Evolutionary conservation across 2,329 filamentous ascomycete genomes (phyloP), one percentile per base, ranked within the genome.

Genomic region (Cercospora zeina): DNA sequence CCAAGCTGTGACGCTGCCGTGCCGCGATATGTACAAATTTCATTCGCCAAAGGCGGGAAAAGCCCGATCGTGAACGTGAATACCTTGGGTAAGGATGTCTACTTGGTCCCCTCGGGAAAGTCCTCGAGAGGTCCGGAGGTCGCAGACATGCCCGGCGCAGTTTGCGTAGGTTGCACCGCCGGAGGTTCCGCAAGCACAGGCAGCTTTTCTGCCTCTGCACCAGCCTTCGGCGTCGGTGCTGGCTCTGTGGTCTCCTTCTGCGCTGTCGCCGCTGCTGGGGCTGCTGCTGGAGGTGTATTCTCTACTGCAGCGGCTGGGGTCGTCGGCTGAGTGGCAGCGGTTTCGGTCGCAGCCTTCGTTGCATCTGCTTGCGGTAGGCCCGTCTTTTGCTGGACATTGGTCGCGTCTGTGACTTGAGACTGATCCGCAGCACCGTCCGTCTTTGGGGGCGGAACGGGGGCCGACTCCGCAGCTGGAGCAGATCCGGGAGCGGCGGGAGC

Each of bases 111-210:
- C 50, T 60, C 57, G 21, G 66, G 66, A 33, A 62, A 68, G 21
- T 68, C 66, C 42, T 65, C 65, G 14, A 69, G 53, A 11, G 67
- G 67, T n/a, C 67, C 67, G 10, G 62, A 65, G 2, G 67, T 69
- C n/a, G 67, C 67, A 58, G 64, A 67, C 67, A 69, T 67, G 33
- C 58, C 63, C 30, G 64, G 62, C 9, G 64, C 58, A 39, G 63
- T 51, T 33, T 58, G 57, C 47, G 55, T 51, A 13, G 39, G 19
- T 11, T 45, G 49, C 27, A 33, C 27, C 16, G 24, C 50, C n/a
- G 62, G 58, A 21, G 55, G 42, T 31, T 64, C 31, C 27, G 54
- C 42, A n/a, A 55, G 31, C 19, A 62, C 62, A 19, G 62, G 50
- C 33, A 59, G 21, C 30, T 62, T 64, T 55, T 65, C 58, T 7